A percentile compares a stretch with the other conserved stretches of the same genome.
Evolutionary conservation across 257 asterid genomes (phyloP).

Genomic region (Nicotiana tabacum): DNA sequence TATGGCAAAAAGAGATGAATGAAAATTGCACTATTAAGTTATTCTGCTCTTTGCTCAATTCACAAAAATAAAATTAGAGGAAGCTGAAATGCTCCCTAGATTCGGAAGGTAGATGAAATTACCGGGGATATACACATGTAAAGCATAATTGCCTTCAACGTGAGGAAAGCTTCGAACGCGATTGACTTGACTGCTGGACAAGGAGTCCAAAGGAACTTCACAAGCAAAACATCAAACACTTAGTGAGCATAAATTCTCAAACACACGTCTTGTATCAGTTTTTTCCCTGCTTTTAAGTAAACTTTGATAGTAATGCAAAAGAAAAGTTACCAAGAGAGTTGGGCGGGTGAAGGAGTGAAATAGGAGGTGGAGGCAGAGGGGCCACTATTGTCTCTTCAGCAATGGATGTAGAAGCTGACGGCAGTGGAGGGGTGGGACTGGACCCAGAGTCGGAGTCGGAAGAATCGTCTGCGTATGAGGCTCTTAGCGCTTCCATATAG

Average conservation of each 20-base stretch:
- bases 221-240: slow-evolving; percentile 35
- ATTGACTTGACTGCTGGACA: slow-evolving; percentile 29
- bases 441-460: slow-evolving; percentile 62
- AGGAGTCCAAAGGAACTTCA: slow-evolving; percentile 43
- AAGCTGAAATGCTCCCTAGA: neutral
- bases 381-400: slow-evolving; percentile 14
- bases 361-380: slow-evolving; percentile 81
- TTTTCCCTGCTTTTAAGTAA: no score
- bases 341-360: slow-evolving; percentile 61
- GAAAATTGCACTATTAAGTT: neutral
- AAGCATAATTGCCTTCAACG: slow-evolving; percentile 77
- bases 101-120: neutral
- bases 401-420: slow-evolving; percentile 18
- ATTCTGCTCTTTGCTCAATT: neutral
- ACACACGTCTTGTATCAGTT: no score
- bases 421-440: slow-evolving; percentile 25
- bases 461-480: slow-evolving; percentile 65
- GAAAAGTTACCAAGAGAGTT: slow-evolving; percentile 39
- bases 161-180: slow-evolving; percentile 87
- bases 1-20: neutral
- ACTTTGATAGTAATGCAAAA: neutral
- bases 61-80: neutral
- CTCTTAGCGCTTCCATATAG: slow-evolving; percentile 72
- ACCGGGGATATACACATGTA: slow-evolving; percentile 95
- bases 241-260: slow-evolving; percentile 8